A percentile compares a stretch with the other conserved stretches of the same genome.
Conservation (phyloP, 768 basidiomycete genomes). For the Suillus cothurnatus region DNA sequence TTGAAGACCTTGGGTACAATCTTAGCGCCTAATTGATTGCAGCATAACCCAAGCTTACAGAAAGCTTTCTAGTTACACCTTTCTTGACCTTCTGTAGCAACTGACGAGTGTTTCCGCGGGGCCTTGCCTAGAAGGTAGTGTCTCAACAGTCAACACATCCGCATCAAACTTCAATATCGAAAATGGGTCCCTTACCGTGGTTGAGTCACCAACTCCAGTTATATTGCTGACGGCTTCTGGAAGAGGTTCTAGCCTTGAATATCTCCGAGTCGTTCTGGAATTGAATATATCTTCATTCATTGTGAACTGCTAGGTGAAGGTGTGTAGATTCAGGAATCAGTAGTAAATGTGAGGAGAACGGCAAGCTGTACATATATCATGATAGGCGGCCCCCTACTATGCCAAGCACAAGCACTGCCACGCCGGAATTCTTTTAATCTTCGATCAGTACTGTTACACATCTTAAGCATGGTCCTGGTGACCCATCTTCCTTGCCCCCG, state of each 20-base stretch:
- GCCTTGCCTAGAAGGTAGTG: neutral
- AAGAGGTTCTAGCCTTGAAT: neutral
- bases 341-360: too few relatives aligned
- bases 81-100: neutral
- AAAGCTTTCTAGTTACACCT: neutral
- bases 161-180: neutral
- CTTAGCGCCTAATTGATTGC: neutral
- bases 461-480: too few relatives aligned
- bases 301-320: neutral
- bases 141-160: neutral
- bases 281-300: constrained; percentile 1
- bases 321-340: neutral
- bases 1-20: neutral
- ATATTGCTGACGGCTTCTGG: neutral
- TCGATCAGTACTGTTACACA: too few relatives aligned
- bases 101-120: neutral
- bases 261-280: neutral
- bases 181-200: neutral
- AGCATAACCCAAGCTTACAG: neutral
- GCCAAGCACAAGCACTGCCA: neutral
- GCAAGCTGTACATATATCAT: too few relatives aligned
- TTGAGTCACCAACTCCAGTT: neutral
- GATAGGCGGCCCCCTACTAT: too few relatives aligned
- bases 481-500: too few relatives aligned
- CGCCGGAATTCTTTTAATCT: neutral